Percentiles rank a stretch among this genome's conserved stretches.
phyloP scores from a whole-genome alignment of 169 alveolate genomes.

The Perkinsus olseni region DNA sequence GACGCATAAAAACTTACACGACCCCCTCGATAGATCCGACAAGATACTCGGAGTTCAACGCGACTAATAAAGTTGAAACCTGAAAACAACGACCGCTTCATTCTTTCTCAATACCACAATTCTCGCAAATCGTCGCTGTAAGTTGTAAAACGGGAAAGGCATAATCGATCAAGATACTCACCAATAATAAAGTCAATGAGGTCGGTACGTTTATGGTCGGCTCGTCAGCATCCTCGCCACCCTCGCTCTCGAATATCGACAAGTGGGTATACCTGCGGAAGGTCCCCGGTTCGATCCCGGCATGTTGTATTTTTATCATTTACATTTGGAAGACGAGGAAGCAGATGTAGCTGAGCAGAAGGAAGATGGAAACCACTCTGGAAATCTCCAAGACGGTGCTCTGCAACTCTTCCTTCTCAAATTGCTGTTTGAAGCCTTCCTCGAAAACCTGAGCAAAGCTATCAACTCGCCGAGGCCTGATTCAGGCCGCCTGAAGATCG shows the following conservation, averaged over 20 bases:
- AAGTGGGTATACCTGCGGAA: no score
- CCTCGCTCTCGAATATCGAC: no score
- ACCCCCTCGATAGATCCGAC: conserved; percentile 47
- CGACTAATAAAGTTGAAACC: conserved; percentile 33
- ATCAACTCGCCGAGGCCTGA: background rate
- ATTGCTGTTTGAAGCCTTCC: background rate
- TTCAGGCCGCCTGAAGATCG: no score
- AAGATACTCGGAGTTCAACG: conserved; percentile 45
- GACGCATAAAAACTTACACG: conserved; percentile 38
- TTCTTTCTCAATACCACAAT: no score
- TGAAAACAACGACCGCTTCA: no score
- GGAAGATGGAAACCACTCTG: background rate
- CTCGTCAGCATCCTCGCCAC: no score
- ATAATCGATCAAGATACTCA: no score
- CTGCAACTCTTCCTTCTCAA: background rate
- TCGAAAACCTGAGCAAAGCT: background rate
- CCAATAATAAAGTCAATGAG: no score
- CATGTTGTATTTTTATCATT: background rate
- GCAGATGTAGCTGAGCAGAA: background rate
- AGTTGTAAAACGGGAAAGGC: no score
- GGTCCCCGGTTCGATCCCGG: background rate
- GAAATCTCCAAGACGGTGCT: background rate
- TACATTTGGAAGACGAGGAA: background rate
- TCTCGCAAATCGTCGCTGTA: no score
- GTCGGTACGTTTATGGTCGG: no score